A percentile compares a stretch with the other conserved stretches of the same genome.
Conservation (phyloP, 2,329 filamentous ascomycete genomes). For the Xylaria sp. region DNA sequence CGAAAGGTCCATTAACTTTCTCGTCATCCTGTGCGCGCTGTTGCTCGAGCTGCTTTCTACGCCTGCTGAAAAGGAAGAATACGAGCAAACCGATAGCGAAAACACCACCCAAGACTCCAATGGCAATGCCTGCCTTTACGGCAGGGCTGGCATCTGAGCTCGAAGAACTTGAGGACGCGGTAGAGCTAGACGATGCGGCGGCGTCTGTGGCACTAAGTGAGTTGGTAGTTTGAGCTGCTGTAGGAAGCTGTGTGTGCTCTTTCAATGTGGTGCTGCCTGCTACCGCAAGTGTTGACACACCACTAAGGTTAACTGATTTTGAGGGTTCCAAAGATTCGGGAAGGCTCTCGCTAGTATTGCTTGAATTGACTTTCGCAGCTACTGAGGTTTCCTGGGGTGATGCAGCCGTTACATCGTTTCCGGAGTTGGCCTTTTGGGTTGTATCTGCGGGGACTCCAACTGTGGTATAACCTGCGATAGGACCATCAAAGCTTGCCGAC, state of each 20-base stretch:
- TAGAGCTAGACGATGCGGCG: constrained; percentile 42
- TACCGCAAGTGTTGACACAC: constrained; percentile 31
- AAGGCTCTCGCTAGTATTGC: constrained; percentile 21
- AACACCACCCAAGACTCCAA: constrained; percentile 80
- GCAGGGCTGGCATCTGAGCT: constrained; percentile 48
- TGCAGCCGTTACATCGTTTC: constrained; percentile 26
- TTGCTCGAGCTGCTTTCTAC: constrained; percentile 73
- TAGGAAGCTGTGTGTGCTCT: constrained; percentile 37
- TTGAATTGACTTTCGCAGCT: constrained; percentile 12
- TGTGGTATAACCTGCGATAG: constrained; percentile 57
- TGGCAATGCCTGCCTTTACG: constrained; percentile 82
- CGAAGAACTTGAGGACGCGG: constrained; percentile 42
- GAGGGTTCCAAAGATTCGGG: constrained; percentile 34
- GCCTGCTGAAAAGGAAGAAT: constrained; percentile 76
- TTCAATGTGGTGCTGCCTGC: constrained; percentile 23
- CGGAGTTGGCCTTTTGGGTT: constrained; percentile 22
- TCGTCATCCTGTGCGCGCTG: constrained; percentile 69
- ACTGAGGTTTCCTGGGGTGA: constrained; percentile 29
- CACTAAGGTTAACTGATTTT: constrained; percentile 29
- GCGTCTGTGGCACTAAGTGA: constrained; percentile 34
- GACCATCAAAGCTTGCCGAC: constrained; percentile 55
- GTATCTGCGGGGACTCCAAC: constrained; percentile 46
- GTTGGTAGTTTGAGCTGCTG: constrained; percentile 37
- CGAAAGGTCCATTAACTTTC: constrained; percentile 64
- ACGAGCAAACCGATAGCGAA: constrained; percentile 73